Conservation (phyloP, 352 stramenopile species). For the Phytophthora aleatoria region DNA sequence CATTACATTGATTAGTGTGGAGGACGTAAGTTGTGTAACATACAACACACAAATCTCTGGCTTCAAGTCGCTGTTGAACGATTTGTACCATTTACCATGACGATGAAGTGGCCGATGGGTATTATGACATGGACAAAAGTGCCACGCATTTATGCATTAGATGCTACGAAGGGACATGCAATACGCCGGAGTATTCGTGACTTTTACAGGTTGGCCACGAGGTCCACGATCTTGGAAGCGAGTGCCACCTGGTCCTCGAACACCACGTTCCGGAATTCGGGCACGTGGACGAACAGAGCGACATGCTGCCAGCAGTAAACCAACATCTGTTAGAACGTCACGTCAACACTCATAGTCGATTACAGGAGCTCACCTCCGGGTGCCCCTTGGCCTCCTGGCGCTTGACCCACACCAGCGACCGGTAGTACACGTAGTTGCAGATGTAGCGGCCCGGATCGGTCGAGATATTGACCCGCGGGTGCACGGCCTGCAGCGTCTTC, state of each 20-base stretch:
- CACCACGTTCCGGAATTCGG: slow-evolving; percentile 58
- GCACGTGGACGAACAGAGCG: slow-evolving; percentile 82
- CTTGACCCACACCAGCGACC: slow-evolving; percentile 74
- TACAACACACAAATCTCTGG: not conserved
- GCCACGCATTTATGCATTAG: slow-evolving; percentile 1
- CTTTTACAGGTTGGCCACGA: slow-evolving; percentile 40
- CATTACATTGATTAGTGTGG: slow-evolving; percentile 3
- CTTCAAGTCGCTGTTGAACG: not conserved
- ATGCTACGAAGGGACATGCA: not conserved
- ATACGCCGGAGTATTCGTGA: not conserved
- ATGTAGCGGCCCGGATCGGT: slow-evolving; percentile 83
- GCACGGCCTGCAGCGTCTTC: slow-evolving; percentile 34
- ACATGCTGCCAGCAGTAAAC: slow-evolving; percentile 42
- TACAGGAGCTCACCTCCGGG: slow-evolving; percentile 31
- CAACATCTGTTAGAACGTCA: slow-evolving; percentile 1
- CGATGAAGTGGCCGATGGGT: too few relatives aligned
- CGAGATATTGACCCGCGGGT: slow-evolving; percentile 53
- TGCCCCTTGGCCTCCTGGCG: slow-evolving; percentile 38
- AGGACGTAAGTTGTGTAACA: not conserved
- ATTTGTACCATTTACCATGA: too few relatives aligned
- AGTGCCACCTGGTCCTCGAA: slow-evolving; percentile 68
- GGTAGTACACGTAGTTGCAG: slow-evolving; percentile 88
- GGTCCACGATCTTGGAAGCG: slow-evolving; percentile 60
- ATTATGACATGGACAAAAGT: not conserved
- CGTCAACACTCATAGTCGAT: not conserved